Evolutionary conservation across 305 asterid genomes (phyloP), one percentile per base, ranked within the genome.

Genomic region (Ilex paraguariensis): DNA sequence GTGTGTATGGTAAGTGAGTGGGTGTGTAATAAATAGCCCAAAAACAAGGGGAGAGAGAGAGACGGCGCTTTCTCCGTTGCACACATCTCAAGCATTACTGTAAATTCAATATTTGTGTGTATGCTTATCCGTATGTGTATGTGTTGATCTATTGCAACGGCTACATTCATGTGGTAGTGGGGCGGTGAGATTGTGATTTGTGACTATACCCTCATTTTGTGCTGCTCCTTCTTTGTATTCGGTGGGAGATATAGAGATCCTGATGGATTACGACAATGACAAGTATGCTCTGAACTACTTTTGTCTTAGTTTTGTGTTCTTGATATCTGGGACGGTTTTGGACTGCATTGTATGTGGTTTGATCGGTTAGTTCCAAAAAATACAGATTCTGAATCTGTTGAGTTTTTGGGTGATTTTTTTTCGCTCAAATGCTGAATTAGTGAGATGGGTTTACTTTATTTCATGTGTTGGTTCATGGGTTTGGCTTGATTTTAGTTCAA

Each of bases 51-150:
- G 1, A 36, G 53, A 49, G 53, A 10, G 53, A n/a, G 53, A 49
- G 53, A 49, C 13, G 11, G 53, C 53, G 13, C 13, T 49, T 49
- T 49, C 53, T 49, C 53, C 53, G 3, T 49, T 49, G 53, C 53
- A 49, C 53, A 49, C 14, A 49, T 49, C 53, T 49, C 53, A 49
- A 49, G 53, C 53, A 49, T n/a, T 49, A n/a, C 50, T 45, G 11
- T 45, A 45, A 45, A 45, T 7, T 45, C 13, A 1, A 45, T 45
- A 45, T 45, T 7, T 45, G 9, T 49, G 4, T 49, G 11, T 49
- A 49, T 49, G 16, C 11, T 5, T 49, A 12, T 5, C 14, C 4
- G 53, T 49, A 12, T 49, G 13, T 7, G 53, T 7, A 5, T 49
- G 53, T 49, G 13, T 49, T 49, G 53, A 49, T 49, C 53, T 49